Base-by-base conservation (phyloP, 805 yeast species). In the Metschnikowia baotianmanensis region DNA sequence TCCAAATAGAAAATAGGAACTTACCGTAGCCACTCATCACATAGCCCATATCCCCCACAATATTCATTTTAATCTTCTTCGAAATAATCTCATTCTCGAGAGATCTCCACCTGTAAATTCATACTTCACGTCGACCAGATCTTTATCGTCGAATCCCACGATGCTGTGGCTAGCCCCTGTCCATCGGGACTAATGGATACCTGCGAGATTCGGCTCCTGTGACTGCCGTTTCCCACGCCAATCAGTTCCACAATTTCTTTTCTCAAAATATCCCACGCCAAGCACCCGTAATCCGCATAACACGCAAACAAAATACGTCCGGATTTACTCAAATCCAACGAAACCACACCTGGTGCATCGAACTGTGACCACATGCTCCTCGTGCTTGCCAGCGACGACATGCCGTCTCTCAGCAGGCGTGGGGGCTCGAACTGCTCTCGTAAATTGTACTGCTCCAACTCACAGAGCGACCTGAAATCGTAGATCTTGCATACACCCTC, bases 391-490 rank as follows among this genome's bases (percentile, higher is more conserved):
- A 50, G 51, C 8, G 51, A 44, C 8, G 34, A 31, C 2, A 40
- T 38, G 8, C 36, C 25, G 6, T 36, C 31, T 30, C 24, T 32
- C 25, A 30, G 35, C 35, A 31, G 33, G 15, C 35, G 35, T 4
- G 44, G 43, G 3, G 52, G 48, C 28, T 40, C 45, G 31, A 50
- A 47, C 33, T 50, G 53, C 24, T 35, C 42, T 6, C 52, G 45
- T 35, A 67, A 49, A 18, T 52, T 61, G 58, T 80, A 87, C 13
- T 52, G 58, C 7, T 78, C 72, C 31, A 88, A 56, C 47, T 77
- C 82, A 47, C 93, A 78, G 56, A 86, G 95, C 1, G 89, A 72
- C 47, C 96, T 71, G 32, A 86, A 60, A 58, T 89, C 97, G 59
- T 77, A 84, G 40, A 87, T 61, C 43, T 85, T 71, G 19, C 86